These are phyloP conservation scores for Trichomonas tenax DNA, from an alignment of 208 protist species.

Conservation along the genomic window DNA sequence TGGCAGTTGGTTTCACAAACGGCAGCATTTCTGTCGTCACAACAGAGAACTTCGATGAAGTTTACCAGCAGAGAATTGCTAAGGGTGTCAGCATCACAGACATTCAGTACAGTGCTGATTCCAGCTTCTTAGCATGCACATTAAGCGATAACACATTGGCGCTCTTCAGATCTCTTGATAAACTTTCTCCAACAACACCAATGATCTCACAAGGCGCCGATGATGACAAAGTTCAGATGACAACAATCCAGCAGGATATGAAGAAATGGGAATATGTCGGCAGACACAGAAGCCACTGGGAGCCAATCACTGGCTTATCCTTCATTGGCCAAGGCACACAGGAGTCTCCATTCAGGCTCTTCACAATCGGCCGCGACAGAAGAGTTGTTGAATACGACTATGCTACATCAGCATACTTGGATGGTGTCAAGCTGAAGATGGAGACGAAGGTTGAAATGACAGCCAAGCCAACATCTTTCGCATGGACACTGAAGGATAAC, in stretches of 20 bases:
- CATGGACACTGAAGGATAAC: neutral
- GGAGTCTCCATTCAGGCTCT: neutral
- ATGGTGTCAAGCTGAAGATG: neutral
- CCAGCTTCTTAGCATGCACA: neutral
- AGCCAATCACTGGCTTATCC: neutral
- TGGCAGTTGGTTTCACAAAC: neutral
- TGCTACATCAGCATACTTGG: neutral
- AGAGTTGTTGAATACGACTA: slow-evolving; percentile 15
- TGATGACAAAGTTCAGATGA: neutral
- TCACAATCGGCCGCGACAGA: neutral
- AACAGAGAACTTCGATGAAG: slow-evolving; percentile 16
- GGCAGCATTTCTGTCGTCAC: slow-evolving; percentile 3
- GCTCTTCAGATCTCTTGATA: neutral
- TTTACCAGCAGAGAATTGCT: neutral
- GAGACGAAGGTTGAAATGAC: slow-evolving; percentile 1
- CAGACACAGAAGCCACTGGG: neutral
- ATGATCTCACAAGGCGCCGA: neutral
- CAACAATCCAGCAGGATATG: slow-evolving; percentile 1
- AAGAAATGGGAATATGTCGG: slow-evolving; percentile 19
- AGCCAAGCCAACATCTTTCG: neutral
- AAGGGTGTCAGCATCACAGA: neutral
- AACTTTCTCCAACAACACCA: slow-evolving; percentile 10
- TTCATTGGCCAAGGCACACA: neutral
- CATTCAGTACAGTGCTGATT: neutral
- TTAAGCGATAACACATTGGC: neutral